Evolutionary conservation across 139 green algal genomes (phyloP).

Genomic region (Diplosphaera chodatii): DNA sequence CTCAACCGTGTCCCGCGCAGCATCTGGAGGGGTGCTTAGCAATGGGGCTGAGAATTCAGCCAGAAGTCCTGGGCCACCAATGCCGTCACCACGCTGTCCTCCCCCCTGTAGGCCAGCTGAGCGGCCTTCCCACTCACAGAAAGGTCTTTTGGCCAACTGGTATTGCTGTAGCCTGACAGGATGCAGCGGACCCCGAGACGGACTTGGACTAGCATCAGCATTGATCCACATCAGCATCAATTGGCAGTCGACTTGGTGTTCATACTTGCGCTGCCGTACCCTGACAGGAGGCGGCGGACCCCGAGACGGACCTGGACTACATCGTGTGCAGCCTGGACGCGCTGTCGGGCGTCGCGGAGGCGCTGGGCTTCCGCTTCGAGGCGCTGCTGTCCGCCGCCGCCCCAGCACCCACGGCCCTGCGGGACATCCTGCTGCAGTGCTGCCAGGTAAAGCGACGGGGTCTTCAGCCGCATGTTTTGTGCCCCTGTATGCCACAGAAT

Average conservation of each 20-base stretch:
- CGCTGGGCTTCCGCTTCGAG: conserved; percentile 58
- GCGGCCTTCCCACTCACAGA: too few species aligned
- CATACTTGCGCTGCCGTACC: too few species aligned
- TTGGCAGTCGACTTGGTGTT: too few species aligned
- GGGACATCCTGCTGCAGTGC: conserved; percentile 52
- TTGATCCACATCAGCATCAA: too few species aligned
- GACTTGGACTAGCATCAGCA: conserved; percentile 30
- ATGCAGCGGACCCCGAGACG: conserved; percentile 14
- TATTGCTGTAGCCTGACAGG: too few species aligned
- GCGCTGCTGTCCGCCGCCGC: conserved; percentile 44
- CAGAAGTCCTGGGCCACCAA: too few species aligned
- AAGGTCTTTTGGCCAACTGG: too few species aligned
- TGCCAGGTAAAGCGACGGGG: too few species aligned
- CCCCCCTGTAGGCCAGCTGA: too few species aligned
- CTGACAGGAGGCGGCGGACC: neutral
- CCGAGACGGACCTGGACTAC: conserved; percentile 34
- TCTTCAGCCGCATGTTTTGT: too few species aligned
- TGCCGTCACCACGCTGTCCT: too few species aligned
- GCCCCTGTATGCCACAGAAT: too few species aligned
- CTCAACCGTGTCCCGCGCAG: neutral
- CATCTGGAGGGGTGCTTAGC: conserved; percentile 10
- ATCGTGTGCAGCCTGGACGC: conserved; percentile 72
- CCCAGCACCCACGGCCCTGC: conserved; percentile 26
- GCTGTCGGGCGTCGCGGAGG: conserved; percentile 70
- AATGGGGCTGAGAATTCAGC: neutral